Evolutionary conservation across 148 eudicot genomes (phyloP).

Genomic region (Arctostaphylos glauca): DNA sequence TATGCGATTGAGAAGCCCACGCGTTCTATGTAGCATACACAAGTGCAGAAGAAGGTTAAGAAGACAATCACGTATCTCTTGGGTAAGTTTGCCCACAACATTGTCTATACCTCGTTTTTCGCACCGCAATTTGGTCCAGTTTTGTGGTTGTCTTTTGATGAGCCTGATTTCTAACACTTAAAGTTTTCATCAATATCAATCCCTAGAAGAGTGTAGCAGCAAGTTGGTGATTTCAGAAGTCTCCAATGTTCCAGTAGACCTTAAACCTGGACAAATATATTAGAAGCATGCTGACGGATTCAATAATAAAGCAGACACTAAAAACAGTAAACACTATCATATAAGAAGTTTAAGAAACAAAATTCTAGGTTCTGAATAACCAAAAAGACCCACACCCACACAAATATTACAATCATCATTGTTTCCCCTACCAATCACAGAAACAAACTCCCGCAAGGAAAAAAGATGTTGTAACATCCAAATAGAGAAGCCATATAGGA

Average conservation of each 20-base stretch:
- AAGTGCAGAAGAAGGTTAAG: conserved; percentile 79
- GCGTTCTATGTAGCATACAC: conserved; percentile 88
- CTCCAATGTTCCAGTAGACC: not conserved
- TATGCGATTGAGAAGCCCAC: conserved; percentile 97
- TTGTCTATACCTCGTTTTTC: conserved; percentile 5
- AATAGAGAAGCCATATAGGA: not conserved
- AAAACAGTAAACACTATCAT: not conserved
- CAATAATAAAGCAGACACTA: not conserved
- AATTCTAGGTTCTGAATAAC: not conserved
- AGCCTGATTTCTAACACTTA: not conserved
- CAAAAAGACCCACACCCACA: not conserved
- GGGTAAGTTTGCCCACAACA: conserved; percentile 42
- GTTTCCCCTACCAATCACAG: not conserved
- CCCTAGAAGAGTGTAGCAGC: not conserved
- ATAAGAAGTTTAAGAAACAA: not conserved
- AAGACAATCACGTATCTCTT: conserved; percentile 78
- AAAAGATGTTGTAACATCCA: not conserved
- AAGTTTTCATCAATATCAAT: conserved; percentile 9
- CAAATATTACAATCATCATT: not conserved
- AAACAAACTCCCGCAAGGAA: not conserved
- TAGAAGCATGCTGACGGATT: not conserved
- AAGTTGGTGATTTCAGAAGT: conserved; percentile 1
- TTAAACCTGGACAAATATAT: conserved; percentile 2
- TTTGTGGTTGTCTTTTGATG: not conserved
- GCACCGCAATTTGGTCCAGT: not conserved